Base-by-base conservation (phyloP, 139 green algal genomes). In the Closterium sp. region DNA sequence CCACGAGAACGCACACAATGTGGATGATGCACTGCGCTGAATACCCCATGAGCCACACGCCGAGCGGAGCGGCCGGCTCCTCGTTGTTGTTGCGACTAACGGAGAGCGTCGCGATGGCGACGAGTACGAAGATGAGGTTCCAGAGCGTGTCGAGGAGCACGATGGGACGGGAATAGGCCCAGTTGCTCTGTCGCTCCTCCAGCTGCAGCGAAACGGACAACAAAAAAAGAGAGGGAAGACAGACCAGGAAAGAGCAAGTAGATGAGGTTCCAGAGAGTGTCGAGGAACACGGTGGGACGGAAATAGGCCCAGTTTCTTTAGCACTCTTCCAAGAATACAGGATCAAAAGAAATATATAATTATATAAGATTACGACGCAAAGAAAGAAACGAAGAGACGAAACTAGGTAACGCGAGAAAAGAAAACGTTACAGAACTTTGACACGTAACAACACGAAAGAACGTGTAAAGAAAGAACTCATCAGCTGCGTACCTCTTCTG, bases 281-380 rank as follows among this genome's bases (percentile, higher is more conserved):
- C 90, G 1, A 93, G 90, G 86, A 93, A 10, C 7, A 93, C 90
- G 28, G 93, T 89, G 28, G 90, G 90, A 30, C 90, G 86, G n/a
- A 87, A 93, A 32, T 93, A 93, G n/a, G 90, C 90, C 90, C 90
- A 93, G 88, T 93, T 89, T 11, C 90, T 93, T 13, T 93, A 87
- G 10, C 90, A 87, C 32, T 93, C 90, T 29, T 93, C 90, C 90
- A 93, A 9, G 24, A 28, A 9, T 9, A 86, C 4, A 29, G 9
- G 19, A 9, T 30, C 34, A 29, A 87, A 31, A 32, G 2, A 30
- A 32, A 29, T 30, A 31, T 10, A 4, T 9, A 30, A 1, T 29
- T 7, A 13, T 87, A 29, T 21, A 87, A 29, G 1, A 29, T 28
- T 32, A 13, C 19, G 31, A 9, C n/a, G 34, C 9, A 9, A 29